Evolutionary conservation across 352 stramenopile genomes (phyloP), one percentile per base, ranked within the genome.

Genomic region (Aphanomyces astaci): DNA sequence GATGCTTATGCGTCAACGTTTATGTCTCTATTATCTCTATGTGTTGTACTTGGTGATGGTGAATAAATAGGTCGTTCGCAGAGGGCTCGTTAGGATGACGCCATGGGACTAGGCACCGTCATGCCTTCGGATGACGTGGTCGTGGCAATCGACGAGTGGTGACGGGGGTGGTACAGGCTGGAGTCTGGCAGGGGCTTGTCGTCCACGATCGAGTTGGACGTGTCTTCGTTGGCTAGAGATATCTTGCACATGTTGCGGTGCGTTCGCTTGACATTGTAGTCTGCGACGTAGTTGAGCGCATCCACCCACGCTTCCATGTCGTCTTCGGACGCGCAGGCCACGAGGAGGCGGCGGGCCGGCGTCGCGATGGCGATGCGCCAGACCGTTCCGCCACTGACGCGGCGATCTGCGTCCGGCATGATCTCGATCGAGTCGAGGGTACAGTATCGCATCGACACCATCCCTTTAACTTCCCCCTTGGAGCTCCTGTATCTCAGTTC

Each of bases 241-340:
- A 43, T 43, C 36, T 43, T 43, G 36, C 36, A 43, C 36, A 43
- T 43, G 36, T 43, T 43, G 36, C 36, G 36, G 36, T 43, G 36
- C 7, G 36, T 43, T 7, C 36, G 36, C 36, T 43, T 55, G 10
- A 30, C 27, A n/a, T 55, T 55, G n/a, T 25, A 55, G 48, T 25
- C 48, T 11, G 27, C n/a, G 54, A 63, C 31, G 22, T 45, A 43
- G 22, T 57, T 48, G 22, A 84, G 48, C 63, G 76, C 71, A 45
- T 89, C 76, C 48, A 89, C 80, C 85, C 85, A 93, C 57, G 87
- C 77, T 63, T 93, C 91, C 85, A 93, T 93, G 64, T 93, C 85
- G 66, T 88, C 84, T 63, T 94, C 83, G 22, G 85, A 88, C 7
- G 78, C 75, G 0, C 82, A 81, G 9, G 83, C 85, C 36, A 94